A percentile compares a stretch with the other conserved stretches of the same genome.
Evolutionary conservation across 163 green algal species (phyloP).

Genomic region (Scenedesmus sp.): DNA sequence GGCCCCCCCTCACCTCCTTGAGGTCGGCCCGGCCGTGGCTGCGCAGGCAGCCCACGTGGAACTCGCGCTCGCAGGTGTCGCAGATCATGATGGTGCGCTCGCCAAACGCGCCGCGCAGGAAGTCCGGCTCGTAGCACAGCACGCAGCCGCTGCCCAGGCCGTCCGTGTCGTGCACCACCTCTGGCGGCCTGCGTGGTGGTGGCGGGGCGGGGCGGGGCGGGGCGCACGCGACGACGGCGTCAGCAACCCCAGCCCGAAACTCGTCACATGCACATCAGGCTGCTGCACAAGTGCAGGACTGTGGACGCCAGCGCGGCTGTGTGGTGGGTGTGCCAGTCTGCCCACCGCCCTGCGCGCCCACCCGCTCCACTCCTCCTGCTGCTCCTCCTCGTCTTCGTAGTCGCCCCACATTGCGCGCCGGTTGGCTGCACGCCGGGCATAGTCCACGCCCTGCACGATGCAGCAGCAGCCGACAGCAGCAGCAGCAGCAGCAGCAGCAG

Average conservation of each 20-base stretch:
- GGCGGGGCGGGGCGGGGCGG: not conserved
- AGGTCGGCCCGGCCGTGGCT: constrained; percentile 55
- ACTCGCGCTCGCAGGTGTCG: constrained; percentile 98
- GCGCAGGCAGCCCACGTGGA: constrained; percentile 86
- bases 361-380: constrained; percentile 48
- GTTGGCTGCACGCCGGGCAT: constrained; percentile 39
- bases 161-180: constrained; percentile 67
- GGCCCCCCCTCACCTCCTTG: constrained; percentile 34
- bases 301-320: not conserved
- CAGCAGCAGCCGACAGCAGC: not conserved
- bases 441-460: constrained; percentile 39
- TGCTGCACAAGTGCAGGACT: too few species aligned
- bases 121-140: constrained; percentile 87
- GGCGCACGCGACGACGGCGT: too few species aligned
- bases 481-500: not conserved
- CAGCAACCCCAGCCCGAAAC: too few species aligned
- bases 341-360: not conserved
- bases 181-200: constrained; percentile 45
- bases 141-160: constrained; percentile 81
- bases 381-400: constrained; percentile 38
- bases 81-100: constrained; percentile 95
- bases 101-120: constrained; percentile 88
- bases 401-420: constrained; percentile 5
- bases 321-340: not conserved
- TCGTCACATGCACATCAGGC: too few species aligned